phyloP scores from a whole-genome alignment of 2,329 filamentous ascomycete species.

The Claviceps fusiformis region DNA sequence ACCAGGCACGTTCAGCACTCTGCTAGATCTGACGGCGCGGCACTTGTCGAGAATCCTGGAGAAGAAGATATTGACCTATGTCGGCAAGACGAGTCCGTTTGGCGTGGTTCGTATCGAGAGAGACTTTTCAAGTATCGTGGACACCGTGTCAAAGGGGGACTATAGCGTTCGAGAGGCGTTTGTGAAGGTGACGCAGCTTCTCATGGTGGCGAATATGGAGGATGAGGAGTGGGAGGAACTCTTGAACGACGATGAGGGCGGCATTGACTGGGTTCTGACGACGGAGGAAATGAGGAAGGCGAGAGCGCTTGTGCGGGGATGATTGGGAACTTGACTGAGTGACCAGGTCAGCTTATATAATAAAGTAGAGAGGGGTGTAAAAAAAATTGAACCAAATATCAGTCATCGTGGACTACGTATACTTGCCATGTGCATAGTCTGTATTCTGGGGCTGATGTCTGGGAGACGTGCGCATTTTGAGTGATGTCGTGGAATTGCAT shows the following conservation, averaged over 20 bases:
- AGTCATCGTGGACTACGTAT: not conserved
- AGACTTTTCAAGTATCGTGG: slow-evolving; percentile 65
- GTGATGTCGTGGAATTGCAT: too few relatives aligned
- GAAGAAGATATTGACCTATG: slow-evolving; percentile 72
- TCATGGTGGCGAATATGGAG: slow-evolving; percentile 85
- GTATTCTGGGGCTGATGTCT: not conserved
- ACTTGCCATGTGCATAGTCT: not conserved
- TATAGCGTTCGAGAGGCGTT: slow-evolving; percentile 72
- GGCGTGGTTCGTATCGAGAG: slow-evolving; percentile 75
- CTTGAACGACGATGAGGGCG: slow-evolving; percentile 38
- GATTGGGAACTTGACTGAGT: not conserved
- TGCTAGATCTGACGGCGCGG: slow-evolving; percentile 59
- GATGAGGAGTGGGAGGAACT: slow-evolving; percentile 89
- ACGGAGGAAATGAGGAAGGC: slow-evolving; percentile 62
- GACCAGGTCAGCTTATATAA: too few relatives aligned
- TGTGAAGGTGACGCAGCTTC: slow-evolving; percentile 62
- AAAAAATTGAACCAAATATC: not conserved
- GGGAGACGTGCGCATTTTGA: not conserved
- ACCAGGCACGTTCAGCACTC: slow-evolving; percentile 56
- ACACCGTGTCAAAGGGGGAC: slow-evolving; percentile 52
- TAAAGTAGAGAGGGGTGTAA: not conserved
- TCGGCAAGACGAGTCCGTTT: slow-evolving; percentile 65
- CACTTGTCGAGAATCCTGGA: slow-evolving; percentile 71
- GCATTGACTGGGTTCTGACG: slow-evolving; percentile 57
- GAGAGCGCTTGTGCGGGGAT: slow-evolving; percentile 45